phyloP scores from a whole-genome alignment of 257 asterid genomes.

The Agastache rugosa region DNA sequence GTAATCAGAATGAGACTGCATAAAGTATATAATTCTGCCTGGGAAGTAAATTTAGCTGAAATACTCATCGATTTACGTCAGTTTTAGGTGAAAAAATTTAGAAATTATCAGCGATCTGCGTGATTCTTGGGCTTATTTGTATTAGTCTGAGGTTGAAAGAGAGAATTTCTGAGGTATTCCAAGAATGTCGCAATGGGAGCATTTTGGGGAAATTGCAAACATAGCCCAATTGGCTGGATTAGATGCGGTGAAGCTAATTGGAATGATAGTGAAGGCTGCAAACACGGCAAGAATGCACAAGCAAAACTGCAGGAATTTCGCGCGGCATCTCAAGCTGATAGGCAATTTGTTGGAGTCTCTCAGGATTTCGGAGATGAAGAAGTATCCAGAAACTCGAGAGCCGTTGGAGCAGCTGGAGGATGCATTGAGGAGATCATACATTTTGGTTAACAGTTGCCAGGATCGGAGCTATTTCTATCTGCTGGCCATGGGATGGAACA shows the following conservation, averaged over 20 bases:
- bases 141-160: constrained; percentile 23
- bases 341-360: constrained; percentile 85
- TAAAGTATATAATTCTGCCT: constrained; percentile 6
- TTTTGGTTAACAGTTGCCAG: constrained; percentile 85
- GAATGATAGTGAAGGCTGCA: constrained; percentile 85
- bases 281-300: constrained; percentile 90
- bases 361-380: constrained; percentile 77
- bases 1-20: constrained; percentile 12
- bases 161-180: background rate
- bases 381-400: constrained; percentile 84
- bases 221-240: constrained; percentile 81
- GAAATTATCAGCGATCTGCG: constrained; percentile 21
- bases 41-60: constrained; percentile 20
- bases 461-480: constrained; percentile 84
- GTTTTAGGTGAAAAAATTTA: no score
- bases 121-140: constrained; percentile 25
- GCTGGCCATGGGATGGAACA: constrained; percentile 97
- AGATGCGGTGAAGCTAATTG: constrained; percentile 76
- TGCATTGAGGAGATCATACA: constrained; percentile 79
- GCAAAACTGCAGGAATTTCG: constrained; percentile 80
- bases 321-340: constrained; percentile 76
- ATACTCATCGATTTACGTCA: no score
- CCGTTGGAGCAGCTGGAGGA: constrained; percentile 91
- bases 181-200: constrained; percentile 70
- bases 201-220: constrained; percentile 80